Evolutionary conservation across 179 eudicot genomes (phyloP), one percentile per base, ranked within the genome.

Genomic region (Beta corolliflora): DNA sequence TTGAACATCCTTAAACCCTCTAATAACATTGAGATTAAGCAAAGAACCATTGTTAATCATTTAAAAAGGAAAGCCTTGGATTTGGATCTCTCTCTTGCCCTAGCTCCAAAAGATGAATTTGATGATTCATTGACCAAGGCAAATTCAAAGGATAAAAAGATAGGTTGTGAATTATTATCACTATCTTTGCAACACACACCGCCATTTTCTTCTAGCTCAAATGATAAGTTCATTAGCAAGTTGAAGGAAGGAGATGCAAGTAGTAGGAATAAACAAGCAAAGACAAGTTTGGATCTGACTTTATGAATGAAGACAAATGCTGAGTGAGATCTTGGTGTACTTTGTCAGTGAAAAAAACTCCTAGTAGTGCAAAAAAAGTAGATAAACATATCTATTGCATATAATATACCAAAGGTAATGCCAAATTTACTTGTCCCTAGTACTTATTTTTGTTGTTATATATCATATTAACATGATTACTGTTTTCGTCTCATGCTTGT

Each of bases 201-300:
- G n/a, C 84, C 84, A 83, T 60, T 76, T 23, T 71, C 65, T 10
- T 79, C 82, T 1, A 78, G 73, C 54, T 75, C 77, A 8, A 71
- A 77, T 80, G 84, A 74, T 54, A 83, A 58, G 71, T 64, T 85
- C 82, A 66, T 72, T 66, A 71, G 58, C 45, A 87, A 84, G 81
- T 55, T 71, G 79, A 80, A 75, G 52, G 77, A 81, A 72, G 83
- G 64, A 55, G 84, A 86, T 79, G 83, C 78, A 79, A 79, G 84
- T 68, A 76, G 79, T 71, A 77, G 67, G 83, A 85, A 65, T 78
- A 85, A 78, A 36, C 52, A 75, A 75, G 21, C 77, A 56, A 75
- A 10, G 29, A 75, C 84, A 71, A 82, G 73, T 75, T 88, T 90
- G 75, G 97, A 93, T 89, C 93, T 93, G 92, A 89, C 92, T 85